These are phyloP conservation scores for Tylopilus subfusipes DNA, from an alignment of 768 basidiomycete species.

Conservation along the genomic window DNA sequence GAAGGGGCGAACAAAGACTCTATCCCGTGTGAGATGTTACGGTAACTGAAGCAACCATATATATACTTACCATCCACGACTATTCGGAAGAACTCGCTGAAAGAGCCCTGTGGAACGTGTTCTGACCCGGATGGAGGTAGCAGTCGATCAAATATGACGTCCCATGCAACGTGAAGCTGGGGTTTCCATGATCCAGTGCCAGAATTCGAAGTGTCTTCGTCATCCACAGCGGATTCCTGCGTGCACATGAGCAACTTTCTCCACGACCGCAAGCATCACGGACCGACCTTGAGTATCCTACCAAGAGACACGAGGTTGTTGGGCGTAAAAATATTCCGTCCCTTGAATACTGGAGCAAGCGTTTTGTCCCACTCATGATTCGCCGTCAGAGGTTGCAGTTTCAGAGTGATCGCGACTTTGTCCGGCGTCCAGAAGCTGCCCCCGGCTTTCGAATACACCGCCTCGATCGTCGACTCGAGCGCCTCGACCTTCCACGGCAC, in stretches of 20 bases:
- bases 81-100: slow-evolving; percentile 87
- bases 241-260: slow-evolving; percentile 9
- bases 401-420: slow-evolving; percentile 77
- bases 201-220: slow-evolving; percentile 50
- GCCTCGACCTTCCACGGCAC: slow-evolving; percentile 73
- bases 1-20: slow-evolving; percentile 84
- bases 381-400: slow-evolving; percentile 59
- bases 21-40: slow-evolving; percentile 29
- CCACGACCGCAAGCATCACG: neutral
- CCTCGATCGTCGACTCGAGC: slow-evolving; percentile 44
- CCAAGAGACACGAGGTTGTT: slow-evolving; percentile 75
- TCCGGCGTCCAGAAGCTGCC: slow-evolving; percentile 73
- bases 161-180: slow-evolving; percentile 91
- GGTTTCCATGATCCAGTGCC: slow-evolving; percentile 75
- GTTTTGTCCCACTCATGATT: slow-evolving; percentile 64
- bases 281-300: slow-evolving; percentile 69
- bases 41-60: neutral
- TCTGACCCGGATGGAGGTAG: slow-evolving; percentile 46
- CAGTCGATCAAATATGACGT: slow-evolving; percentile 71
- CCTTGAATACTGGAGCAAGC: slow-evolving; percentile 74
- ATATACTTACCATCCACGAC: slow-evolving; percentile 78
- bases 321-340: slow-evolving; percentile 59
- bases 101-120: slow-evolving; percentile 48
- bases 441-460: slow-evolving; percentile 40
- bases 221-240: slow-evolving; percentile 58